A percentile compares a stretch with the other conserved stretches of the same genome.
These are phyloP conservation scores for Boehmeria nivea DNA, from an alignment of 306 rosid species.

Conservation along the genomic window DNA sequence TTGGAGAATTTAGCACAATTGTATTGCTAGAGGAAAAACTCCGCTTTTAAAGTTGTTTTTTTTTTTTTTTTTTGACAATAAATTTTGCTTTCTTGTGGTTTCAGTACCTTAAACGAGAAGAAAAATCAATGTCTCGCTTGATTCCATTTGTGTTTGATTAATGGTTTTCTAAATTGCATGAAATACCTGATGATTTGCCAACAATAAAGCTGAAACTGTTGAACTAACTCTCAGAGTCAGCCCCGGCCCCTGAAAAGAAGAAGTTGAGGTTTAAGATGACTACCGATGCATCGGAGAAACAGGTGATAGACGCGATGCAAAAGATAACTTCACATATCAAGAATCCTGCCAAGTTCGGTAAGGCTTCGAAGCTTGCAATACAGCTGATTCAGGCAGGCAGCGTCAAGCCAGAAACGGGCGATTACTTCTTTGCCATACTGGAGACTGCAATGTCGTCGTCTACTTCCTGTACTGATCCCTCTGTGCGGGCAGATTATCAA, in stretches of 20 bases:
- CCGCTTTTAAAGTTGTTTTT: no score
- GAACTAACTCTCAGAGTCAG: conserved; percentile 42
- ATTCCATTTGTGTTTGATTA: no score
- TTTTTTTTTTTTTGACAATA: no score
- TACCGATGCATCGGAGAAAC: conserved; percentile 82
- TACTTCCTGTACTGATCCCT: conserved; percentile 66
- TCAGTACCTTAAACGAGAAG: no score
- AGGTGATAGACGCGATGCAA: conserved; percentile 83
- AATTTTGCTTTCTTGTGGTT: no score
- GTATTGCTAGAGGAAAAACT: no score
- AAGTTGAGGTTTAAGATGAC: conserved; percentile 77
- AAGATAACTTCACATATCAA: conserved; percentile 85
- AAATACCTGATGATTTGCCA: background rate
- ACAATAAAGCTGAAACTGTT: conserved; percentile 12
- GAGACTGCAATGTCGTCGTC: conserved; percentile 79
- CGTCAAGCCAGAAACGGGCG: conserved; percentile 64
- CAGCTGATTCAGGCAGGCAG: conserved; percentile 90
- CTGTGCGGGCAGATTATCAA: conserved; percentile 65
- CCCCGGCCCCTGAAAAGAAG: conserved; percentile 54
- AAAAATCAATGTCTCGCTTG: no score
- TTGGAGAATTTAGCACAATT: no score
- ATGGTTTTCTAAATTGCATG: background rate
- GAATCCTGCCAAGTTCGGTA: conserved; percentile 66
- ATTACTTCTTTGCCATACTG: conserved; percentile 56
- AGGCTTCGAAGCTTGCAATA: conserved; percentile 90